Conservation (phyloP, 78 protist genomes). For the Guillardia theta region DNA sequence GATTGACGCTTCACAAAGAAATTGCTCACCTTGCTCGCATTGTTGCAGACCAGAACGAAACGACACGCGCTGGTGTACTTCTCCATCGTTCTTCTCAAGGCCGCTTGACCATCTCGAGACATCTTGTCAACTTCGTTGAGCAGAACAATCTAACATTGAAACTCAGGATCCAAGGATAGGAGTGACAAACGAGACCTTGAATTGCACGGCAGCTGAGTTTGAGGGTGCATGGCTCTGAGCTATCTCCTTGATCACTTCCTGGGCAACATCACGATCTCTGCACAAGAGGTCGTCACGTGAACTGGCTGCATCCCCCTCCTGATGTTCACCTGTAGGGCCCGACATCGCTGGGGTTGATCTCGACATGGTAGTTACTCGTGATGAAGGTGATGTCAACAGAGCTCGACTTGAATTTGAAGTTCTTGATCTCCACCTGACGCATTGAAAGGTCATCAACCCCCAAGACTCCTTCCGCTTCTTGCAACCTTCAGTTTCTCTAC, state of each 20-base stretch:
- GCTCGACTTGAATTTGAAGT: neutral
- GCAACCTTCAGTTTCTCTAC: slow-evolving; percentile 70
- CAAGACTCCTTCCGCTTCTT: no score
- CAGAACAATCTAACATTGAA: slow-evolving; percentile 68
- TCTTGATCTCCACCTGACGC: slow-evolving; percentile 34
- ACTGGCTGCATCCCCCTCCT: no score
- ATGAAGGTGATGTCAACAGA: slow-evolving; percentile 74
- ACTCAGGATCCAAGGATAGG: neutral
- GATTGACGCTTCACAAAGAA: neutral
- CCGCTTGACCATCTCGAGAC: slow-evolving; percentile 89
- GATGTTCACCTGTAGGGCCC: slow-evolving; percentile 69
- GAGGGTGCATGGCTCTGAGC: slow-evolving; percentile 79
- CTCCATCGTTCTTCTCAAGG: slow-evolving; percentile 98
- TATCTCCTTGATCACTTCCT: slow-evolving; percentile 88
- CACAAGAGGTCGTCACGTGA: neutral
- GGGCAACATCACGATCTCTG: neutral
- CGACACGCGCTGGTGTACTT: slow-evolving; percentile 61
- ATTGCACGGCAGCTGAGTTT: neutral
- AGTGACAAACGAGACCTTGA: neutral
- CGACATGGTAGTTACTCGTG: slow-evolving; percentile 84
- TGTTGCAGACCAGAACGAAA: neutral
- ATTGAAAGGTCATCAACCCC: no score
- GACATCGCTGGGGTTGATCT: slow-evolving; percentile 92
- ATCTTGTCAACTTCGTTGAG: slow-evolving; percentile 87
- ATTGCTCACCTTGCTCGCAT: neutral